Evolutionary conservation across 2,329 filamentous ascomycete genomes (phyloP).

Genomic region (Phyllosticta citriasiana): DNA sequence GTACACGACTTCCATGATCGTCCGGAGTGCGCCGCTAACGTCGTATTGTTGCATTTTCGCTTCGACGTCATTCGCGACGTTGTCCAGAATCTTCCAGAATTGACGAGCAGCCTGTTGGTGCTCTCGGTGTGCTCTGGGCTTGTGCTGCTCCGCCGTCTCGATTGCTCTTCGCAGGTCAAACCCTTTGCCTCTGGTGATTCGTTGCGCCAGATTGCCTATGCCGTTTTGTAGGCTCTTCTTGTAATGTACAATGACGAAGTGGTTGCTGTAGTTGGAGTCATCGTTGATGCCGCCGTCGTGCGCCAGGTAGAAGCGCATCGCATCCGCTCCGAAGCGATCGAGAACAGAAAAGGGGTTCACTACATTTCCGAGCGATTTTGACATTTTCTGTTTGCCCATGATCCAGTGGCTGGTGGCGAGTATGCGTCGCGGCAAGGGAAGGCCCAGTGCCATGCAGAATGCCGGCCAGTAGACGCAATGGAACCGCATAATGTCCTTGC

Average conservation of each 20-base stretch:
- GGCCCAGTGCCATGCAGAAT: slow-evolving; percentile 76
- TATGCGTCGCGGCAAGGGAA: slow-evolving; percentile 69
- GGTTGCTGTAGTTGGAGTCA: slow-evolving; percentile 80
- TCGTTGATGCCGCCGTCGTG: slow-evolving; percentile 65
- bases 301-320: slow-evolving; percentile 81
- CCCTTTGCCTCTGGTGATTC: slow-evolving; percentile 56
- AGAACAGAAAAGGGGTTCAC: slow-evolving; percentile 91
- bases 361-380: slow-evolving; percentile 88
- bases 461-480: slow-evolving; percentile 98
- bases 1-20: slow-evolving; percentile 53
- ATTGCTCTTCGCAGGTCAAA: slow-evolving; percentile 61
- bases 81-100: slow-evolving; percentile 15
- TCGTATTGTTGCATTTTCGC: slow-evolving; percentile 54
- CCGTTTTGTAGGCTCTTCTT: slow-evolving; percentile 67
- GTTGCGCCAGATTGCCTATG: slow-evolving; percentile 69
- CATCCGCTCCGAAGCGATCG: slow-evolving; percentile 77
- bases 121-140: slow-evolving; percentile 17
- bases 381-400: slow-evolving; percentile 86
- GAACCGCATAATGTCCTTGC: slow-evolving; percentile 94
- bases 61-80: slow-evolving; percentile 34
- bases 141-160: slow-evolving; percentile 17
- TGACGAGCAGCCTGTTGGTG: slow-evolving; percentile 18
- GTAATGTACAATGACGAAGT: slow-evolving; percentile 63
- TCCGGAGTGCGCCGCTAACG: slow-evolving; percentile 54
- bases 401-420: slow-evolving; percentile 95